Base-by-base conservation (phyloP, 352 stramenopile genomes). In the Blastocystis hominis region DNA sequence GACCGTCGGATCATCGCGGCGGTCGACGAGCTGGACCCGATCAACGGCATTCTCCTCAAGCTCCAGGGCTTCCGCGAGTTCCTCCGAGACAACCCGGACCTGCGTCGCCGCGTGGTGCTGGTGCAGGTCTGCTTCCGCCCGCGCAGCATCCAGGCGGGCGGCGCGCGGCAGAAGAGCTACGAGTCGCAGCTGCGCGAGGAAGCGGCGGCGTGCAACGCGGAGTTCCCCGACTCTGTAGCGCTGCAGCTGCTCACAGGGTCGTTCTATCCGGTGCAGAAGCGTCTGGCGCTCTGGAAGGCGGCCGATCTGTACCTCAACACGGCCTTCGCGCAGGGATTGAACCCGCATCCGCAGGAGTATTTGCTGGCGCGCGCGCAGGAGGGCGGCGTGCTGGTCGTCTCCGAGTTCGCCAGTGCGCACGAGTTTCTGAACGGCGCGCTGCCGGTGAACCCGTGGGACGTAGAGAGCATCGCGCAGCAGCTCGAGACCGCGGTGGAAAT, bases 361-460 rank as follows among this genome's bases (percentile, higher is more conserved):
- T 44, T 87, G 62, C 55, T 75, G 42, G 44, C 66, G 38, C 62
- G 66, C n/a, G 70, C 72, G 54, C 20, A 75, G 54, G n/a, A 34
- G n/a, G 77, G 77, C 36, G 77, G 77, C 36, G 44, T 87, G 13
- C 46, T 87, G 42, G 77, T 87, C 30, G 24, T 87, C 2, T 63
- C 38, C 44, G 77, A 87, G 36, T 87, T 87, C 53, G 59, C 77
- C 20, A 87, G 70, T 34, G 77, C 77, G 20, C 62, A 78, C 50
- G 77, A 87, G 50, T 87, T 87, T 47, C 53, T 87, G 50, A 87
- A 87, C 44, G 77, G 77, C 50, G 77, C 77, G 46, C 54, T 87
- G 66, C 24, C 42, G 20, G 77, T 87, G 30, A 87, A 87, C 44
- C 77, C 77, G 40, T 87, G 77, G 77, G 50, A 87, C 38, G 46